Base-by-base conservation (phyloP, 2,329 filamentous ascomycete genomes). In the Phialophora expanda region DNA sequence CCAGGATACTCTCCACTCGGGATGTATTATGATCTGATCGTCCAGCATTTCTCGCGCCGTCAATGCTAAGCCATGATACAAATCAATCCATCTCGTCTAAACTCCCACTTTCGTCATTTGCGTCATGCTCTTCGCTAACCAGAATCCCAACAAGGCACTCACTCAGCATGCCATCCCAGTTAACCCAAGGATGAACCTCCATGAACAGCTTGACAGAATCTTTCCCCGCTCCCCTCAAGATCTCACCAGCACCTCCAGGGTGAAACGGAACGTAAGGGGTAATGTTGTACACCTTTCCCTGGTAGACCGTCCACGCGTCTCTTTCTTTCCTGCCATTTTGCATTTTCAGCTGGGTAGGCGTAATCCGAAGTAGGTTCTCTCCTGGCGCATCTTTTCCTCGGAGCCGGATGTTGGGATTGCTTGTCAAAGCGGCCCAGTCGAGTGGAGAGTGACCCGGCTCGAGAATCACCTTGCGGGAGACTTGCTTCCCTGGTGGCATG, bases 221-320 rank as follows among this genome's bases (percentile, higher is more conserved):
- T 70, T 88, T 83, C 1, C 89, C 89, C 0, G 87, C 87, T n/a
- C 84, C 83, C 30, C 85, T 81, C 55, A 89, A 82, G 77, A 87
- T 80, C 73, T 90, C 87, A 26, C 83, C 79, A 70, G 83, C 81
- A 3, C 82, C 95, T 24, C 95, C 95, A 0, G 95, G 95, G 76
- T 99, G 95, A 75, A 93, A 99, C 1, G 90, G 88, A 41, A 93
- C 76, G 75, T 98, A 99, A 0, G 94, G 92, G 0, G 89, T 90
- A 65, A 99, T 89, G 74, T 98, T 98, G 80, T 98, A 99, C 30
- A 98, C 94, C 74, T 91, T 90, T 1, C 94, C 93, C 66, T 92
- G 90, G 67, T 96, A 89, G 1, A 88, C 91, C 66, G 90, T 96
- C 95, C 95, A 99, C 0, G 93, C 92, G 73, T 96, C 91, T 68